Base-by-base conservation (phyloP, 768 basidiomycete genomes). In the Phlegmacium glaucopus region DNA sequence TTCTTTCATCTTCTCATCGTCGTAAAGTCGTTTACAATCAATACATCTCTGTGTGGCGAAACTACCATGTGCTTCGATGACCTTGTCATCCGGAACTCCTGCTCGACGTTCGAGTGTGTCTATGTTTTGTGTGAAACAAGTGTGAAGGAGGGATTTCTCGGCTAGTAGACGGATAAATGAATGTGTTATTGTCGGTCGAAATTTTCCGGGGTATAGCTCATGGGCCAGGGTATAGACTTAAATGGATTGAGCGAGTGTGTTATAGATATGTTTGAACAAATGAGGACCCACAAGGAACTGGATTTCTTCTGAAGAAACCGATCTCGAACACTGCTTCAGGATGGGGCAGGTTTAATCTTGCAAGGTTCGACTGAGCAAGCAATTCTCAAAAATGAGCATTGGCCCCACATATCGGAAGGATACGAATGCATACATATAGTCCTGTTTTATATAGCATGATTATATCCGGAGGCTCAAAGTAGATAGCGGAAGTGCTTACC, bases 241-340 rank as follows among this genome's bases (percentile, higher is more conserved):
- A 48, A 27, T 40, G 12, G 10, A 41, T 30, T 12, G 17, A 30
- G 43, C 46, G 18, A 54, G 16, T 17, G 28, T 15, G 22, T 42
- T 18, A 26, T 16, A 18, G 16, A 34, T 16, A 6, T 15, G 16
- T 13, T 4, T 13, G 44, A 32, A 30, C 26, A 25, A 39, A 34
- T 34, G 15, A 42, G 10, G 46, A 62, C 83, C 50, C 58, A 90
- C 90, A 92, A 27, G 92, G 90, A 12, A 81, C 70, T 4, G 92
- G 93, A 51, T 90, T 89, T 37, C 68, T 61, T 54, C 80, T 74
- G 72, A 97, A 94, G 70, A 85, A 98, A 41, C 72, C 71, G 58
- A 98, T 87, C 55, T 97, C 90, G 58, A 98, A 98, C 26, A 97
- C 94, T 0, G 94, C 94, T 58, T 98, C 94, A 0, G 94, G 93